A percentile compares a stretch with the other conserved stretches of the same genome.
Evolutionary conservation across 2,329 filamentous ascomycete species (phyloP).

Genomic region (Sporothrix globosa): DNA sequence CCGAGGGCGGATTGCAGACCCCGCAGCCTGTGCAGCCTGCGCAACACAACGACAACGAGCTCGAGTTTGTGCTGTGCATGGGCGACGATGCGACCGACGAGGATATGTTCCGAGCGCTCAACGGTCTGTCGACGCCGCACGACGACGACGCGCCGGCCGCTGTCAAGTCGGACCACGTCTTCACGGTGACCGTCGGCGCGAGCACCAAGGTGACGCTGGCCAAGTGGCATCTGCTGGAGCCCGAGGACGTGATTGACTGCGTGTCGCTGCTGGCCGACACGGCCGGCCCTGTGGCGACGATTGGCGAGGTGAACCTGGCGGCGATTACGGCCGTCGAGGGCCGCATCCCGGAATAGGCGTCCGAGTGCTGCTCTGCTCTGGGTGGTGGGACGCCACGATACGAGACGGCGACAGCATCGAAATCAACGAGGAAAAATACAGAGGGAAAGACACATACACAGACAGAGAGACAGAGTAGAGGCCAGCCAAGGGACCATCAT

Average conservation of each 20-base stretch:
- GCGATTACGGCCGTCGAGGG: slow-evolving; percentile 59
- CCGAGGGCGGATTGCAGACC: slow-evolving; percentile 36
- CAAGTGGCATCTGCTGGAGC: slow-evolving; percentile 86
- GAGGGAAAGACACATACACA: background rate
- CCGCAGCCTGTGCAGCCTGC: slow-evolving; percentile 42
- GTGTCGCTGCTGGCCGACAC: slow-evolving; percentile 60
- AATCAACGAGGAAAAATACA: too few relatives aligned
- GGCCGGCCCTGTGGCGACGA: slow-evolving; percentile 40
- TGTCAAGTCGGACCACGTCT: slow-evolving; percentile 69
- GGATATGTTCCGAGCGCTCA: slow-evolving; percentile 89
- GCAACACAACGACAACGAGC: slow-evolving; percentile 50
- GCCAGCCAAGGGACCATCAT: slow-evolving; percentile 1
- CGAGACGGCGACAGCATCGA: too few relatives aligned
- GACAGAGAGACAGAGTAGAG: background rate
- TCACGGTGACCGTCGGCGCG: slow-evolving; percentile 88
- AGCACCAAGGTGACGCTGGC: slow-evolving; percentile 91
- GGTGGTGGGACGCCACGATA: background rate
- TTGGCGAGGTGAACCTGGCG: slow-evolving; percentile 61
- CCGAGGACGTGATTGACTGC: slow-evolving; percentile 79
- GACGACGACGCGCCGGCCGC: slow-evolving; percentile 50
- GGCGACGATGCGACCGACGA: slow-evolving; percentile 98
- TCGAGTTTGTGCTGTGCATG: slow-evolving; percentile 86
- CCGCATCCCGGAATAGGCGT: slow-evolving; percentile 48
- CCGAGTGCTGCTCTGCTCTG: background rate
- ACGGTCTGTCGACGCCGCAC: slow-evolving; percentile 51